Percentiles rank a stretch among this genome's conserved stretches.
These are phyloP conservation scores for Sonneratia caseolaris DNA, from an alignment of 345 rosid species.

Conservation along the genomic window DNA sequence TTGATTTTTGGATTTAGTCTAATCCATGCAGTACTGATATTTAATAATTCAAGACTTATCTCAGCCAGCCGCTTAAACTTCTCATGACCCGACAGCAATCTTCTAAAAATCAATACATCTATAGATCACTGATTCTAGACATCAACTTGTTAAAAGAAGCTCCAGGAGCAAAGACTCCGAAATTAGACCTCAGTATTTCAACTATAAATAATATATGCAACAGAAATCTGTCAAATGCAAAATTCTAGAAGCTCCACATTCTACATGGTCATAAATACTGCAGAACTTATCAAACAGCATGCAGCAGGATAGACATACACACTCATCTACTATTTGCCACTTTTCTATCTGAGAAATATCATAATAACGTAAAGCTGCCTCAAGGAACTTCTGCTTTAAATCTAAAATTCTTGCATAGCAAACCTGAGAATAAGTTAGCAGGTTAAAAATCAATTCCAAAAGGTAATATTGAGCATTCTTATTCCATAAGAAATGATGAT, in stretches of 20 bases:
- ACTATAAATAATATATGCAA: background rate
- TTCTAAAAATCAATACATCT: background rate
- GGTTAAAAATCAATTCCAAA: background rate
- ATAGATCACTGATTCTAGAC: background rate
- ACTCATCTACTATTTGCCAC: conserved; percentile 93
- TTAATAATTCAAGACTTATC: background rate
- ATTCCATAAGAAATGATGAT: background rate
- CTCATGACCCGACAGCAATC: background rate
- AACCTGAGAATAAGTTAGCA: conserved; percentile 32
- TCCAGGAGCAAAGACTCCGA: background rate
- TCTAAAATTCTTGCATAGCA: conserved; percentile 97
- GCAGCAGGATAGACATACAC: conserved; percentile 15
- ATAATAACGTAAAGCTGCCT: conserved; percentile 90
- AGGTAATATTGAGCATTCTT: background rate
- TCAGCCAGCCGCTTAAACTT: background rate
- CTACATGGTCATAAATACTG: conserved; percentile 17
- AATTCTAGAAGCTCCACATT: too few species aligned
- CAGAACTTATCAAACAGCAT: conserved; percentile 1
- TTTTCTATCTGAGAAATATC: conserved; percentile 92
- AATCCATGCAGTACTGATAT: background rate
- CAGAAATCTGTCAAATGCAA: background rate
- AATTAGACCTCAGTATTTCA: background rate
- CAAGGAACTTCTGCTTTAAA: conserved; percentile 88
- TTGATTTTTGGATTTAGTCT: background rate
- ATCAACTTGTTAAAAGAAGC: background rate